Base-by-base conservation (phyloP, 805 yeast genomes). In the Candida gorgasii region DNA sequence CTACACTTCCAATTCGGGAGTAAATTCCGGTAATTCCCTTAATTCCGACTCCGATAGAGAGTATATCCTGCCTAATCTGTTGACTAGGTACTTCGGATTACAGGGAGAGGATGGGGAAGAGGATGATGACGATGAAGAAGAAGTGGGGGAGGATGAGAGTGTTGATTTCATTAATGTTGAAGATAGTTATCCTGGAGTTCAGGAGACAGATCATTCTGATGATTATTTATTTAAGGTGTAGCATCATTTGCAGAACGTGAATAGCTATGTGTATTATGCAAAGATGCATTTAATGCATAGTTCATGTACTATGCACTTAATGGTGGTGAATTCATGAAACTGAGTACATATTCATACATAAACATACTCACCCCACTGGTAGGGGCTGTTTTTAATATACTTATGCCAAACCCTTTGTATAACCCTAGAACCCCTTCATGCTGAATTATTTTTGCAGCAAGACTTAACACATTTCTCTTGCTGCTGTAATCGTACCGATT, bases 311-410 rank as follows among this genome's bases (percentile, higher is more conserved):
- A n/a, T n/a, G n/a, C n/a, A n/a, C n/a, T n/a, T n/a, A n/a, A n/a
- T n/a, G n/a, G n/a, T n/a, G n/a, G n/a, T n/a, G n/a, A n/a, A n/a
- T n/a, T n/a, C n/a, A n/a, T n/a, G n/a, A n/a, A 11, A 18, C 36
- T 36, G 20, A 68, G 38, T 1, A 65, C 46, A 40, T 62, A 63
- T 52, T 84, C 90, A 57, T 80, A 86, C n/a, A 79, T 67, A 67
- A 79, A 80, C 43, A 86, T 67, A 0, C 89, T 77, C 4, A 85
- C 61, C 0, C 88, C 87, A 33, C 81, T 51, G 69, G 87, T 79
- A 0, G 97, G 97, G 0, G 92, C 93, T 11, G 87, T 78, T 58
- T 89, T 89, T 39, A 84, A 43, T 3, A 89, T 49, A 5, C 95
- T 83, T 0, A 89, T 79, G 0, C 78, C 63, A 44, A 83, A 75